Evolutionary conservation across 768 basidiomycete species (phyloP).

Genomic region (Sistotremastrum niveocremeum): DNA sequence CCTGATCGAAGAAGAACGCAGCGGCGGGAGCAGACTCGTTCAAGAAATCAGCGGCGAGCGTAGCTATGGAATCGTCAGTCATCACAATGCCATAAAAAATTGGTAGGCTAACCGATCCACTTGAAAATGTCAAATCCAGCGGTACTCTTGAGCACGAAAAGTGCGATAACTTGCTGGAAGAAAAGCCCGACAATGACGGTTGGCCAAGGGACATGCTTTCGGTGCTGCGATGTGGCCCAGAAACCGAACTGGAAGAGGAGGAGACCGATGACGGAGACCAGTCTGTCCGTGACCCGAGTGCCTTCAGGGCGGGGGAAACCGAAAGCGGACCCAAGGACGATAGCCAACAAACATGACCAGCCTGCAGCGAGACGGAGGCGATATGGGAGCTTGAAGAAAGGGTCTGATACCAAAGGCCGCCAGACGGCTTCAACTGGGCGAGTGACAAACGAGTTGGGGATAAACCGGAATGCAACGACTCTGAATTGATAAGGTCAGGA

Average conservation of each 20-base stretch:
- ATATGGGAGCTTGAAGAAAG: slow-evolving; percentile 50
- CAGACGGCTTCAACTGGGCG: slow-evolving; percentile 63
- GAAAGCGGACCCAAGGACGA: slow-evolving; percentile 80
- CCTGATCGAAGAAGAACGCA: slow-evolving; percentile 67
- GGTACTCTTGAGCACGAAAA: slow-evolving; percentile 76
- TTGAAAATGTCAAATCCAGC: slow-evolving; percentile 78
- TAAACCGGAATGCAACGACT: slow-evolving; percentile 74
- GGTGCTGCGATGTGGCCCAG: slow-evolving; percentile 50
- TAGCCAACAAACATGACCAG: slow-evolving; percentile 62
- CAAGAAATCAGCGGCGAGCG: slow-evolving; percentile 70
- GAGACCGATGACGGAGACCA: slow-evolving; percentile 71
- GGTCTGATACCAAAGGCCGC: slow-evolving; percentile 48
- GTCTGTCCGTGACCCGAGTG: slow-evolving; percentile 63
- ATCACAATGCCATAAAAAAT: too few species aligned
- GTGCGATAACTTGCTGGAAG: slow-evolving; percentile 71
- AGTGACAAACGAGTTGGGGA: slow-evolving; percentile 57
- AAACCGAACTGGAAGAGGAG: slow-evolving; percentile 69
- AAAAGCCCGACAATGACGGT: slow-evolving; percentile 84
- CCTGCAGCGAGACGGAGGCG: slow-evolving; percentile 47
- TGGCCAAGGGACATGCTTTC: slow-evolving; percentile 62
- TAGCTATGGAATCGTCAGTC: slow-evolving; percentile 22
- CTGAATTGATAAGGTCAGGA: slow-evolving; percentile 16
- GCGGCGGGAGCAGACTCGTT: slow-evolving; percentile 54
- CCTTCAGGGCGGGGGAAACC: slow-evolving; percentile 52
- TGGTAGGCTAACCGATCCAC: slow-evolving; percentile 33